Evolutionary conservation across 2,329 filamentous ascomycete species (phyloP).

Genomic region (Dryadomyces quercus-mongolicae): DNA sequence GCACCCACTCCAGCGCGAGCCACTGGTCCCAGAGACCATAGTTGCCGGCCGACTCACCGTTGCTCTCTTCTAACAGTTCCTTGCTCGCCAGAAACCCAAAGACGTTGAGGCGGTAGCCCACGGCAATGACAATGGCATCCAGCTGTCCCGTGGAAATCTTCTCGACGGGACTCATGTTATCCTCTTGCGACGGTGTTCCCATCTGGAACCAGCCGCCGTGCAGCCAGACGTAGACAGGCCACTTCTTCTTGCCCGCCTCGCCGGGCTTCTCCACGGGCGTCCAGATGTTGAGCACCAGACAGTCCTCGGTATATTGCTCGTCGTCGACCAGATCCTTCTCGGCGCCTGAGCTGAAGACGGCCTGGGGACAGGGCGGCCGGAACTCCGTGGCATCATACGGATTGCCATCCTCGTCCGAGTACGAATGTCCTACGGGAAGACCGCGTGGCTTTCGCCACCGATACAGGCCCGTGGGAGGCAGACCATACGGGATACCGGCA

Average conservation of each 20-base stretch:
- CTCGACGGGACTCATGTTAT: slow-evolving; percentile 15
- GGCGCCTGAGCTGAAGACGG: background rate
- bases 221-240: slow-evolving; percentile 42
- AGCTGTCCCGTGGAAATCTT: slow-evolving; percentile 14
- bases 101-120: slow-evolving; percentile 15
- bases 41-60: slow-evolving; percentile 18
- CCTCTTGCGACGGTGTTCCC: slow-evolving; percentile 10
- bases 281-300: slow-evolving; percentile 26
- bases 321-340: background rate
- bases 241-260: slow-evolving; percentile 24
- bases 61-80: slow-evolving; percentile 20
- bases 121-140: slow-evolving; percentile 14
- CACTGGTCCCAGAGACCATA: slow-evolving; percentile 35
- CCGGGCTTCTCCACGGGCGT: slow-evolving; percentile 22
- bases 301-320: slow-evolving; percentile 17
- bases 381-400: background rate
- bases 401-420: background rate
- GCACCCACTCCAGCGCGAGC: slow-evolving; percentile 37
- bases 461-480: background rate
- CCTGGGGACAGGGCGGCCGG: background rate
- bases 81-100: slow-evolving; percentile 8
- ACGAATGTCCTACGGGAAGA: background rate
- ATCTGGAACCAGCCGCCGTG: slow-evolving; percentile 1
- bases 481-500: background rate
- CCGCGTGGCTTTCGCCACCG: background rate